A percentile compares a stretch with the other conserved stretches of the same genome.
Conservation (phyloP, 768 basidiomycete species). For the Baorangia bicolor region DNA sequence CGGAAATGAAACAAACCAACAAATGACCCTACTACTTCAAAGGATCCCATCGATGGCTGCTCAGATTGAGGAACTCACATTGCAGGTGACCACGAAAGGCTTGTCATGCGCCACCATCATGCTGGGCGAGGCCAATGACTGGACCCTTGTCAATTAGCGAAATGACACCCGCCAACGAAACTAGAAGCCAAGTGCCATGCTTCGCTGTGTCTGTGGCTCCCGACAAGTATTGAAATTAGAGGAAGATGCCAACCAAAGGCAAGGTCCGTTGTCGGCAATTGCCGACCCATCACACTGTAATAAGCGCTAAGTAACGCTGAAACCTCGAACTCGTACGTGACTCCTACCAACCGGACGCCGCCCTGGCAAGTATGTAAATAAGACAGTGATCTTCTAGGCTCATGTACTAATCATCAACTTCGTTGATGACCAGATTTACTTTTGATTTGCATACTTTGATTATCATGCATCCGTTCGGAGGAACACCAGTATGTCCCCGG, state of each 20-base stretch:
- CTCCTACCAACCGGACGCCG: background rate
- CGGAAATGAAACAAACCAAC: background rate
- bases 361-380: slow-evolving; percentile 12
- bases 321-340: slow-evolving; percentile 1
- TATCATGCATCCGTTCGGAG: slow-evolving; percentile 71
- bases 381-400: background rate
- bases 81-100: background rate
- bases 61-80: background rate
- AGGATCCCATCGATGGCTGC: background rate
- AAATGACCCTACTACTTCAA: background rate
- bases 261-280: slow-evolving; percentile 6
- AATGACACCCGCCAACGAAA: background rate
- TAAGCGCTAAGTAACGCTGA: background rate
- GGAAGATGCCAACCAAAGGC: background rate
- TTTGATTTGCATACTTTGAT: background rate
- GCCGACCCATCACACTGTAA: slow-evolving; percentile 5
- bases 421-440: slow-evolving; percentile 3
- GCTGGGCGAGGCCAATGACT: background rate
- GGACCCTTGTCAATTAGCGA: background rate
- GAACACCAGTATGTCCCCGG: slow-evolving; percentile 67
- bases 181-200: background rate
- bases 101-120: background rate
- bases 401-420: slow-evolving; percentile 1
- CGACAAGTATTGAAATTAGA: background rate
- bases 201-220: background rate